phyloP scores from a whole-genome alignment of 768 basidiomycete species.

The Phylloporus sp. region DNA sequence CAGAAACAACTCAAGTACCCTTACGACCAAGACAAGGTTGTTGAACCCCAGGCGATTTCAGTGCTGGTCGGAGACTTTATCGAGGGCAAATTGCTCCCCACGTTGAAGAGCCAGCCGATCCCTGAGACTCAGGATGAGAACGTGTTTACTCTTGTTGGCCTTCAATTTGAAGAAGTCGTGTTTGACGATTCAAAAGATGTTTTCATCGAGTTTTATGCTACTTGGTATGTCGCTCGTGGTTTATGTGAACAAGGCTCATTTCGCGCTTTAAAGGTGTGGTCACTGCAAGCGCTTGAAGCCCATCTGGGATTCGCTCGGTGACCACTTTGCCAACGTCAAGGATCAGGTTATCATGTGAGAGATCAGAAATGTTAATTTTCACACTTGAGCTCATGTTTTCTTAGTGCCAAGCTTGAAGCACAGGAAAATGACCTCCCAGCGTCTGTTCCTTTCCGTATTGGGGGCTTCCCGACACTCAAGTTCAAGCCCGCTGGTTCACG shows the following conservation, averaged over 20 bases:
- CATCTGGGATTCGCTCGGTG: constrained; percentile 86
- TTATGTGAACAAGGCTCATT: neutral
- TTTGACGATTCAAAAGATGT: constrained; percentile 89
- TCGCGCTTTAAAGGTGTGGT: constrained; percentile 56
- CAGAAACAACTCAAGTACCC: constrained; percentile 87
- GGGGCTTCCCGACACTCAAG: constrained; percentile 93
- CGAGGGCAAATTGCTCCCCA: constrained; percentile 70
- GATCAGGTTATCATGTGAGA: constrained; percentile 74
- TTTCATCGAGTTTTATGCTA: constrained; percentile 95
- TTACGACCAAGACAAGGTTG: constrained; percentile 59
- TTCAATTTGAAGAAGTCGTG: constrained; percentile 84
- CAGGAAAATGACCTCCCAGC: constrained; percentile 94
- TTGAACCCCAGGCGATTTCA: constrained; percentile 55
- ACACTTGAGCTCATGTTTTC: constrained; percentile 6
- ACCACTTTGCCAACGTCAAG: constrained; percentile 73
- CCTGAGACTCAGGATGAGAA: constrained; percentile 80
- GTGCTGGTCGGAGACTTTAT: constrained; percentile 63
- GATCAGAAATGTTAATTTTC: constrained; percentile 13
- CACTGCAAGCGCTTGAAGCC: constrained; percentile 98
- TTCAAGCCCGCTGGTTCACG: constrained; percentile 88
- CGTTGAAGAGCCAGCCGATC: constrained; percentile 86
- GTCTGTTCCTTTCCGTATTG: constrained; percentile 79
- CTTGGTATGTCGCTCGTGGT: constrained; percentile 62
- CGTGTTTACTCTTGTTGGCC: constrained; percentile 81
- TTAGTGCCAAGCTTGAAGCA: constrained; percentile 92